Evolutionary conservation across 495 filamentous ascomycete genomes (phyloP).

Genomic region (Penicillium lagena): DNA sequence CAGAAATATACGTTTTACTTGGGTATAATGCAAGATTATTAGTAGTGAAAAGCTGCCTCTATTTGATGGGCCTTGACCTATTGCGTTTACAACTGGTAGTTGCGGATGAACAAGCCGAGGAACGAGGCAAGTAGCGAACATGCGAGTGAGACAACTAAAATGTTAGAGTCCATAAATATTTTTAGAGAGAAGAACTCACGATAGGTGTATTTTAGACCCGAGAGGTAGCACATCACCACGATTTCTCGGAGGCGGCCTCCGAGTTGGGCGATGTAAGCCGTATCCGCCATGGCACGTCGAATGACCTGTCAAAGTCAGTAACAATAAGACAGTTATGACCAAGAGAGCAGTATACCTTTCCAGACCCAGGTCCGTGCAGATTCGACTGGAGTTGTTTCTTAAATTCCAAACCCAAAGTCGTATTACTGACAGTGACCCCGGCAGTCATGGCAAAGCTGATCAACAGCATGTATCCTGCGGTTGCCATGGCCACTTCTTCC

Average conservation of each 20-base stretch:
- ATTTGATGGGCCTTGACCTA: background rate
- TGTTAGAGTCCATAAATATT: background rate
- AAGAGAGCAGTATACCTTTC: constrained; percentile 10
- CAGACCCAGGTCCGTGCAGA: constrained; percentile 20
- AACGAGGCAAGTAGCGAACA: constrained; percentile 23
- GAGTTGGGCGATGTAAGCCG: constrained; percentile 27
- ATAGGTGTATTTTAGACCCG: constrained; percentile 31
- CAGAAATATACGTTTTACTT: too few species aligned
- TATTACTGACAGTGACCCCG: constrained; percentile 44
- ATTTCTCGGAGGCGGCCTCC: constrained; percentile 23
- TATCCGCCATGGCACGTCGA: constrained; percentile 26
- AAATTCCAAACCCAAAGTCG: constrained; percentile 30
- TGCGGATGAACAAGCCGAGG: constrained; percentile 19
- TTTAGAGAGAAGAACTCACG: constrained; percentile 11
- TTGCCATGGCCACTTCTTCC: constrained; percentile 48
- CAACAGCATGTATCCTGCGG: constrained; percentile 46
- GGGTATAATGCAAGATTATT: too few species aligned
- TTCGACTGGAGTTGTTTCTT: constrained; percentile 19
- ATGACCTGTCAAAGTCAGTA: constrained; percentile 23
- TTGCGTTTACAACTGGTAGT: constrained; percentile 19
- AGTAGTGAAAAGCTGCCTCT: background rate
- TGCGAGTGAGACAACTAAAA: constrained; percentile 22
- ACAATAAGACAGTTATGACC: background rate
- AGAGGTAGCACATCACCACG: constrained; percentile 28
- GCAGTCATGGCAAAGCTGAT: constrained; percentile 45